These are phyloP conservation scores for Nemania bipapillata DNA, from an alignment of 2,329 filamentous ascomycete genomes.

Conservation along the genomic window DNA sequence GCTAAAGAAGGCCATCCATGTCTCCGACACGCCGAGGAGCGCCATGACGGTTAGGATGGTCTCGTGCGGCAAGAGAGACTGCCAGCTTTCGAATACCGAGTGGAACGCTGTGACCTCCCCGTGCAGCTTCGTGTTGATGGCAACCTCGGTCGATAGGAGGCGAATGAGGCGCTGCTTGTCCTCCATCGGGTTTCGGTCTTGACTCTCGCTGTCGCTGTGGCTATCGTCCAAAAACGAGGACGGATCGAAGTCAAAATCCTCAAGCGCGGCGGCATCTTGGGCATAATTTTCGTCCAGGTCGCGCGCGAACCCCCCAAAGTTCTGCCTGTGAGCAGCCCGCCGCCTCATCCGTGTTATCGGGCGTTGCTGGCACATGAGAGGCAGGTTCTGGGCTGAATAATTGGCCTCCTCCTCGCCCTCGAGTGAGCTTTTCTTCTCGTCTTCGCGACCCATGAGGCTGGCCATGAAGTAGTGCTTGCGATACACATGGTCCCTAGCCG, in stretches of 20 bases:
- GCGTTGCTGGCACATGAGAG: not conserved
- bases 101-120: constrained; percentile 60
- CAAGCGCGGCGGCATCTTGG: too few species aligned
- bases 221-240: constrained; percentile 34
- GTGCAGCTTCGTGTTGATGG: constrained; percentile 58
- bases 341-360: not conserved
- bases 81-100: constrained; percentile 59
- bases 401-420: constrained; percentile 57
- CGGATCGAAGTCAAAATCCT: constrained; percentile 1
- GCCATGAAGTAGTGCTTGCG: constrained; percentile 59
- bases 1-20: constrained; percentile 72
- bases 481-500: constrained; percentile 51
- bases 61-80: constrained; percentile 62
- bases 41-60: constrained; percentile 67
- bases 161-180: constrained; percentile 63
- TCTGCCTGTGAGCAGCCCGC: too few species aligned
- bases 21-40: constrained; percentile 67
- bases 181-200: constrained; percentile 53
- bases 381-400: constrained; percentile 29
- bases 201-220: constrained; percentile 33
- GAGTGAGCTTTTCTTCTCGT: constrained; percentile 39
- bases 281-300: too few species aligned
- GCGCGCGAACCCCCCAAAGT: too few species aligned
- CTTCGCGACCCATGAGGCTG: constrained; percentile 53
- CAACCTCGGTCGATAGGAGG: constrained; percentile 60